Evolutionary conservation across 768 basidiomycete species (phyloP).

Genomic region (Russula dissimulans): DNA sequence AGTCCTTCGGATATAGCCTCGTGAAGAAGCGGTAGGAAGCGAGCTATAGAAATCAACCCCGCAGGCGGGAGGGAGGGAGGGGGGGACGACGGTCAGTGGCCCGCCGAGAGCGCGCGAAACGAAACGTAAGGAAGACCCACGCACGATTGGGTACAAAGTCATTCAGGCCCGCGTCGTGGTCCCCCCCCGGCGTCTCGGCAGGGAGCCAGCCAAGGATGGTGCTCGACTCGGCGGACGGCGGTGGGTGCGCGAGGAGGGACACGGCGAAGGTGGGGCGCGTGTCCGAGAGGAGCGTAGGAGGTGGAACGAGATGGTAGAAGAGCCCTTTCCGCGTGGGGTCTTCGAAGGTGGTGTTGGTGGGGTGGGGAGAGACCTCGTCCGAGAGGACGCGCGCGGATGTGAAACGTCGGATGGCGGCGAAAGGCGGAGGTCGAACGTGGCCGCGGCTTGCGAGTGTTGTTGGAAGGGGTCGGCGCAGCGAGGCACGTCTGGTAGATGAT

Average conservation of each 20-base stretch:
- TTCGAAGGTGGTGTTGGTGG: conserved; percentile 10
- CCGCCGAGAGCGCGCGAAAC: background rate
- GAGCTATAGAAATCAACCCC: background rate
- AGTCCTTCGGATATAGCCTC: conserved; percentile 47
- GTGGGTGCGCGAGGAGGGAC: conserved; percentile 13
- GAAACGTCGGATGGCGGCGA: background rate
- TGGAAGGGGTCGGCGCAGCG: background rate
- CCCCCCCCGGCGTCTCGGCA: conserved; percentile 20
- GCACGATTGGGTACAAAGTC: conserved; percentile 69
- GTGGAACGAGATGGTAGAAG: conserved; percentile 18
- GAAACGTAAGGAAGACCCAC: conserved; percentile 20
- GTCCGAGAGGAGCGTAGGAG: conserved; percentile 8
- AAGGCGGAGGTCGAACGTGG: background rate
- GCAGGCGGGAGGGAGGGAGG: too few species aligned
- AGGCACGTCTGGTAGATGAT: background rate
- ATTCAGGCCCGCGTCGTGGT: conserved; percentile 44
- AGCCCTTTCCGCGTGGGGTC: conserved; percentile 15
- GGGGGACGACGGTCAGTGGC: background rate
- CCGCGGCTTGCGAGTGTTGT: background rate
- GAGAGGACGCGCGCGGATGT: background rate
- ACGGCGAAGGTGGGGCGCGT: conserved; percentile 17
- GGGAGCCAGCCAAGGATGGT: conserved; percentile 19
- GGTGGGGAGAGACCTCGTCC: too few species aligned
- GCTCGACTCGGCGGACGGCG: conserved; percentile 10
- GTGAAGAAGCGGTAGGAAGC: conserved; percentile 39